Evolutionary conservation across 2,329 filamentous ascomycete genomes (phyloP).

Genomic region (Tolypocladium sp.): DNA sequence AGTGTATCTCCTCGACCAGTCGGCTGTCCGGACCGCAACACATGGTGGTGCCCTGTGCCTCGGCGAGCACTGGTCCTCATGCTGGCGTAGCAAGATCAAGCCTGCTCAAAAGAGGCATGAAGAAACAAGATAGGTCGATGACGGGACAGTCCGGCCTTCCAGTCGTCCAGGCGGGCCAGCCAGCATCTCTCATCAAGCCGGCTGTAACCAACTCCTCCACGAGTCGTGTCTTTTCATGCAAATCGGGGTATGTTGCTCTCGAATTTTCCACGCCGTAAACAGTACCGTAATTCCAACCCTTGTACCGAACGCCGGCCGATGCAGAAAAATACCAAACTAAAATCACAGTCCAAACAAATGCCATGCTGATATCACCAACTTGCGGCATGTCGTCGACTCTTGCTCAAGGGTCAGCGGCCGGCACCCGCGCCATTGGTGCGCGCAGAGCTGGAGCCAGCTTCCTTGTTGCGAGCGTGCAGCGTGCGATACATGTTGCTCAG

Average conservation of each 20-base stretch:
- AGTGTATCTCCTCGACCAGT: not conserved
- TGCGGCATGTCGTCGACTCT: not conserved
- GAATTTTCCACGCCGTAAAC: slow-evolving; percentile 10
- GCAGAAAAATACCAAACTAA: slow-evolving; percentile 12
- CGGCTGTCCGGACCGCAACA: not conserved
- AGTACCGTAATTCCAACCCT: slow-evolving; percentile 10
- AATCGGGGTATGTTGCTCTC: slow-evolving; percentile 16
- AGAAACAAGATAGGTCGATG: not conserved
- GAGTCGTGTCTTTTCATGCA: slow-evolving; percentile 11
- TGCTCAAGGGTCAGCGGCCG: slow-evolving; percentile 2
- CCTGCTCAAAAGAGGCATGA: not conserved
- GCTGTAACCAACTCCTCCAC: slow-evolving; percentile 10
- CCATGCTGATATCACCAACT: slow-evolving; percentile 2
- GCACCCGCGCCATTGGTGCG: slow-evolving; percentile 22
- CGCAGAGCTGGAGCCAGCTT: slow-evolving; percentile 16
- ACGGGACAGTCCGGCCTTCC: not conserved
- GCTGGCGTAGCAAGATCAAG: not conserved
- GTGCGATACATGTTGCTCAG: slow-evolving; percentile 35
- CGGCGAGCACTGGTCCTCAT: not conserved
- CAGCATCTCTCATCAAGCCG: slow-evolving; percentile 3
- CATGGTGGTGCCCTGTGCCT: not conserved
- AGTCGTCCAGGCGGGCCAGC: not conserved
- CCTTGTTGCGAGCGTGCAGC: slow-evolving; percentile 23
- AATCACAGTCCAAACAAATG: slow-evolving; percentile 5
- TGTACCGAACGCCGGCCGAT: slow-evolving; percentile 15